Evolutionary conservation across 306 rosid genomes (phyloP).

Genomic region (Morella rubra): DNA sequence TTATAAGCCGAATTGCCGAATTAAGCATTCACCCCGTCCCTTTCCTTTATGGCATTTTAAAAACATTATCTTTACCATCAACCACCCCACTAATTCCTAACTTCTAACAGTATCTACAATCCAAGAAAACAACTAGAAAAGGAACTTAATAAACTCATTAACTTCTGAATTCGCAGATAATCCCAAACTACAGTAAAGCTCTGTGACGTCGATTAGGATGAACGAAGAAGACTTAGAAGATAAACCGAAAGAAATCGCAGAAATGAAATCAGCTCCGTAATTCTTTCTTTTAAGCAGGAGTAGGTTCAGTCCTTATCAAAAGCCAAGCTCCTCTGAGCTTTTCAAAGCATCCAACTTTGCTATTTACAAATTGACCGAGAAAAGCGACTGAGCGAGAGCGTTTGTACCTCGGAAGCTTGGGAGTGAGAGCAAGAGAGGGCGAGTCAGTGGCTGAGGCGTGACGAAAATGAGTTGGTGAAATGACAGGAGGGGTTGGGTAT

Average conservation of each 20-base stretch:
- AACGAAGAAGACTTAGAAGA: no score
- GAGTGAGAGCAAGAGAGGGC: not conserved
- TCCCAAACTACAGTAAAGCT: no score
- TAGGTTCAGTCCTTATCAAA: not conserved
- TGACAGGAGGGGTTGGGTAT: not conserved
- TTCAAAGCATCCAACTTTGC: slow-evolving; percentile 2
- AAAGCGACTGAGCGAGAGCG: not conserved
- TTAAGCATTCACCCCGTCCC: not conserved
- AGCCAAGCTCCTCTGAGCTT: not conserved
- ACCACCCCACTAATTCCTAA: not conserved
- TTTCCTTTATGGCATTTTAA: not conserved
- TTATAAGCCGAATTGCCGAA: no score
- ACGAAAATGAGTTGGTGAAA: not conserved
- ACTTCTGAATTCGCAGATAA: no score
- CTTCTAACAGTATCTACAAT: not conserved
- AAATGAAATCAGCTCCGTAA: no score
- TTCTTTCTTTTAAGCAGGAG: no score
- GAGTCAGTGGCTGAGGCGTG: not conserved
- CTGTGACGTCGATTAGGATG: no score
- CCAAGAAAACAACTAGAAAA: no score
- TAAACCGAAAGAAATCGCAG: no score
- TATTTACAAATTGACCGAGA: not conserved
- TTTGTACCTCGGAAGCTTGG: slow-evolving; percentile 9
- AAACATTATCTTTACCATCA: not conserved
- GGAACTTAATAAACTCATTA: no score